These are phyloP conservation scores for Nigrograna mackinnonii DNA, from an alignment of 2,329 filamentous ascomycete genomes.

Conservation along the genomic window DNA sequence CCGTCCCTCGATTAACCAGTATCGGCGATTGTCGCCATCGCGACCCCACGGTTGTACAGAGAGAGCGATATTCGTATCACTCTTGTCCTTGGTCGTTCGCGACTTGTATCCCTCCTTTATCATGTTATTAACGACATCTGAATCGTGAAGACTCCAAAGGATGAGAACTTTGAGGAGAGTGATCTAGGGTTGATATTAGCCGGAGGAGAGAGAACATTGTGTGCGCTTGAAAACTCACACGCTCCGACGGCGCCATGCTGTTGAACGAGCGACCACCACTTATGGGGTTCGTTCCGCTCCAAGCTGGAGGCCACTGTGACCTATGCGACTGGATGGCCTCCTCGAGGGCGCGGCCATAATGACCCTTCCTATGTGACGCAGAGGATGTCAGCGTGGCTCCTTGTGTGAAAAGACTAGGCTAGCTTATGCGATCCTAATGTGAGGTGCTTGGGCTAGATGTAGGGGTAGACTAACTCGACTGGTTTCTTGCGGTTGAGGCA, in stretches of 20 bases:
- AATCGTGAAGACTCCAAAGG: conserved; percentile 87
- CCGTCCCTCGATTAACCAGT: conserved; percentile 90
- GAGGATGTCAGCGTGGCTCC: conserved; percentile 38
- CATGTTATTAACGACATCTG: conserved; percentile 77
- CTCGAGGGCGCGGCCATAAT: conserved; percentile 91
- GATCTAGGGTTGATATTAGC: conserved; percentile 61
- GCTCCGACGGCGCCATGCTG: conserved; percentile 77
- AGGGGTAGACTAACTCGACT: conserved; percentile 76
- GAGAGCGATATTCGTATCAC: conserved; percentile 79
- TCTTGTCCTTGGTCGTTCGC: conserved; percentile 82
- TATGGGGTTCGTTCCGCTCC: conserved; percentile 83
- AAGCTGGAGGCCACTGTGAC: conserved; percentile 83
- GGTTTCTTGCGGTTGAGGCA: conserved; percentile 97
- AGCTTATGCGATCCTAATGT: conserved; percentile 20
- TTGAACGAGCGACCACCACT: conserved; percentile 80
- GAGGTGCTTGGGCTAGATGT: conserved; percentile 8
- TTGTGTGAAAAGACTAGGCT: conserved; percentile 6
- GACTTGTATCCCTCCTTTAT: conserved; percentile 70
- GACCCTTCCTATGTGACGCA: conserved; percentile 69
- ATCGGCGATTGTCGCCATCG: conserved; percentile 88
- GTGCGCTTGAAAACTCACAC: conserved; percentile 60
- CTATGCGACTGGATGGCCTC: conserved; percentile 87
- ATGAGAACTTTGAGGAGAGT: conserved; percentile 80
- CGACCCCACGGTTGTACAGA: conserved; percentile 90
- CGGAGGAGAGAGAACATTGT: conserved; percentile 2